Evolutionary conservation across 1,139 yeast genomes (phyloP), one percentile per base, ranked within the genome.

Genomic region (Meyerozyma carpophila): DNA sequence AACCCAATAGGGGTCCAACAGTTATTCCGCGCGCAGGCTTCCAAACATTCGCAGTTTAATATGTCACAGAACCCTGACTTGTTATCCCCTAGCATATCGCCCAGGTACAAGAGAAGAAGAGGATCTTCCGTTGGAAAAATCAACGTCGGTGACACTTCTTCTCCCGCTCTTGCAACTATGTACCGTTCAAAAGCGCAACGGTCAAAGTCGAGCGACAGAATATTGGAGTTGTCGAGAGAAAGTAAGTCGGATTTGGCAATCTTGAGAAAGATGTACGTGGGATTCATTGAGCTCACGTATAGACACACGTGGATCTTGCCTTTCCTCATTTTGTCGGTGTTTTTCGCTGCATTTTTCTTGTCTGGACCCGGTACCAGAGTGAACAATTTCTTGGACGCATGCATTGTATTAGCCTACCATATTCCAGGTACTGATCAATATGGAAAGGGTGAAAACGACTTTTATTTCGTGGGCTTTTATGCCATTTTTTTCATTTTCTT

Each of bases 401-500:
- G 88, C 63, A 73, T 91, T 41, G 62, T 78, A 11, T 75, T 88
- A 14, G 83, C 95, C 1, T 90, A 93, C 61, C 71, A 70, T 44
- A 72, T 84, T 37, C 73, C 70, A 29, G 79, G 77, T 9, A 68
- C 81, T 3, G 71, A 74, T 47, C 75, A 71, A 50, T 93, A 91
- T 60, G 97, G 88, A 36, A 93, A 94, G 63, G 99, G 99, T 47
- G 71, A 62, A 40, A 81, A 84, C 54, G 99, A 93, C 64, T 77
- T 90, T 50, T 76, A 75, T 37, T 93, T 91, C 69, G 89, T 91
- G 20, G 73, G 73, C 32, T 90, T 79, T 61, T 84, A 87, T 65
- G 87, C 93, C 71, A 65, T 93, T 39, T 84, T 90, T 54, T 91
- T 93, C 75, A 87, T 96, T 0, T 93, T 93, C 59, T 73, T 82